These are phyloP conservation scores for Saccharomyces hybrid DNA, from an alignment of 1,139 yeast species.

Conservation along the genomic window DNA sequence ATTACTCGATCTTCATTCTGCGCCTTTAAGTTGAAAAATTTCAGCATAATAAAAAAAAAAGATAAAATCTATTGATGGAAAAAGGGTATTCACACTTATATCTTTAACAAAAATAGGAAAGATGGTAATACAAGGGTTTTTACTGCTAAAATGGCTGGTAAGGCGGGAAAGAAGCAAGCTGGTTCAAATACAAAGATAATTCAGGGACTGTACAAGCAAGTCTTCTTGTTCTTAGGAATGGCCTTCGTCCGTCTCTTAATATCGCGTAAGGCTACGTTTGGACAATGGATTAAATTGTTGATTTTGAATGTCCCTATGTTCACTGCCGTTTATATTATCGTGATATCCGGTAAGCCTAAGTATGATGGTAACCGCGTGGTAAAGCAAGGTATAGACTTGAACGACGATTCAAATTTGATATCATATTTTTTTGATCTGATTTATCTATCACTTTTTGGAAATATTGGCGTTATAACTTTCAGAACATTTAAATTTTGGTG, in stretches of 20 bases:
- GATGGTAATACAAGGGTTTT: background rate
- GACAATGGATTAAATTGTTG: conserved; percentile 11
- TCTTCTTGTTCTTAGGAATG: conserved; percentile 12
- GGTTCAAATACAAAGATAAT: conserved; percentile 8
- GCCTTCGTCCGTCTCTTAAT: conserved; percentile 15
- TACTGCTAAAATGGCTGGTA: conserved; percentile 13
- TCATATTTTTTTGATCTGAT: conserved; percentile 29
- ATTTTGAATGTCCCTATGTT: conserved; percentile 22
- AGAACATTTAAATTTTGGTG: conserved; percentile 25
- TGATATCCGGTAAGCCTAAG: conserved; percentile 26
- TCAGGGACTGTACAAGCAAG: conserved; percentile 7
- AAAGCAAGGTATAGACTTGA: conserved; percentile 24
- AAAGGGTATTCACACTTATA: background rate
- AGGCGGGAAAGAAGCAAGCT: conserved; percentile 17
- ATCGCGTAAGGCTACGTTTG: conserved; percentile 2
- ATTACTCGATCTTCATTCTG: background rate
- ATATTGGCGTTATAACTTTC: conserved; percentile 22
- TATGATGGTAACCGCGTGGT: conserved; percentile 15
- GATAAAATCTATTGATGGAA: background rate
- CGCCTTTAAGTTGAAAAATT: background rate
- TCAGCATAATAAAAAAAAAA: background rate
- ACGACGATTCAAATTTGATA: conserved; percentile 23
- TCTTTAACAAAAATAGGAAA: background rate
- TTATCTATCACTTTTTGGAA: conserved; percentile 26
- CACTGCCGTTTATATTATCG: conserved; percentile 23